Base-by-base conservation (phyloP, 169 alveolate species). In the Condylostoma magnum region DNA sequence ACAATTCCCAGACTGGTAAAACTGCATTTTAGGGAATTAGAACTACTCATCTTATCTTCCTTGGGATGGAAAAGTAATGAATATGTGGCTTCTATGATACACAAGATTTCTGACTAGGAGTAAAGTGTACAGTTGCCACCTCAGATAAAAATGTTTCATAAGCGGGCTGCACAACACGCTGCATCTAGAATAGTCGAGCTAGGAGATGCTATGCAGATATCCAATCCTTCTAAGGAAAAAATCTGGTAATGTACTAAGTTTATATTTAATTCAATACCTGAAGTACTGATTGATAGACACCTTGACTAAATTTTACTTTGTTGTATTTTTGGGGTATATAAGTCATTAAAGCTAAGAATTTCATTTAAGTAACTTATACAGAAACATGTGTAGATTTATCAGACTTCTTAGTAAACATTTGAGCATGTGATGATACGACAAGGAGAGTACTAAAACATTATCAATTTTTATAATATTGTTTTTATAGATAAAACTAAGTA, bases 11-110 rank as follows among this genome's bases (percentile, higher is more conserved):
- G 41, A 6, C 63, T 71, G 0, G 28, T 82, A 18, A 77, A 41
- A 28, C 31, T 66, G 28, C 86, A 77, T 50, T 82, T 77, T 52
- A 77, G 86, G 69, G 85, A 82, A 12, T 66, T 78, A 4, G 90
- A 82, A 56, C 57, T 72, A 22, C 70, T 72, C 43, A 82, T 82
- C 25, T 68, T 82, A 0, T 43, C 83, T 38, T 69, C 66, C 25
- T 34, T 72, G 27, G 90, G 77, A 2, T 82, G 90, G 90, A 41
- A 30, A 8, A 38, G 37, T 22, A 4, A 20, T 27, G 48, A 63
- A 28, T 25, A 12, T 15, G 65, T 66, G 8, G 8, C 43, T n/a
- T n/a, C 15, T 15, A 28, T 27, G 3, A 66, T 66, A 4, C 5
- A 66, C 3, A 41, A 12, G 10, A 12, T 28, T 27, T 6, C 20